Evolutionary conservation across 768 basidiomycete species (phyloP).

Genomic region (Podaxis pistillaris): DNA sequence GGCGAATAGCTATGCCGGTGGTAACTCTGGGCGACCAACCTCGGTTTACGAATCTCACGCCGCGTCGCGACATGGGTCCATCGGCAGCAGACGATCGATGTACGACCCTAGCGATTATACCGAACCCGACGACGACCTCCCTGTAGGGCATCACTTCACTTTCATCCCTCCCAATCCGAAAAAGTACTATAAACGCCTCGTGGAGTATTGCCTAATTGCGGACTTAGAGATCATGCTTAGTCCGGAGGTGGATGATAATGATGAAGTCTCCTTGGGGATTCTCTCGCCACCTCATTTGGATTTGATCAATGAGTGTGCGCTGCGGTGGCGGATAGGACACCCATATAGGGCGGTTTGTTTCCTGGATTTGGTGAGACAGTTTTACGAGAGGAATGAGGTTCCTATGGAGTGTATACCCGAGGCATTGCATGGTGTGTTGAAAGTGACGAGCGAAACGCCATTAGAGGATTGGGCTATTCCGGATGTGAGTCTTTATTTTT

Average conservation of each 20-base stretch:
- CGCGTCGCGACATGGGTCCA: conserved; percentile 54
- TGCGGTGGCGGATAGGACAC: conserved; percentile 86
- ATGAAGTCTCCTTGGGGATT: conserved; percentile 94
- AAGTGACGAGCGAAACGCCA: conserved; percentile 68
- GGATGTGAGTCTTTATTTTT: conserved; percentile 60
- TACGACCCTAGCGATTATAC: conserved; percentile 39
- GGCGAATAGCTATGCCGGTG: not conserved
- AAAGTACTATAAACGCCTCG: conserved; percentile 80
- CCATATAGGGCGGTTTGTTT: conserved; percentile 78
- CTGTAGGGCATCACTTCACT: conserved; percentile 76
- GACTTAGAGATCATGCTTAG: conserved; percentile 91
- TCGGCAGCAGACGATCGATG: conserved; percentile 68
- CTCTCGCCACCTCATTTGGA: conserved; percentile 77
- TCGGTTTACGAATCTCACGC: conserved; percentile 49
- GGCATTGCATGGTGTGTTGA: conserved; percentile 71
- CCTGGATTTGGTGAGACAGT: conserved; percentile 79
- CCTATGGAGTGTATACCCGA: conserved; percentile 95
- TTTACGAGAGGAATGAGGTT: conserved; percentile 87
- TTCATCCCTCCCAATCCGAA: conserved; percentile 89
- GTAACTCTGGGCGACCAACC: conserved; percentile 42
- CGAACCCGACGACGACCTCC: conserved; percentile 67
- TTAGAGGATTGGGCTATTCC: conserved; percentile 74
- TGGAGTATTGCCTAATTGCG: conserved; percentile 76
- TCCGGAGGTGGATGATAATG: conserved; percentile 88
- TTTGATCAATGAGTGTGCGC: conserved; percentile 82